Conservation (phyloP, 768 basidiomycete genomes). For the Boletales sp. region DNA sequence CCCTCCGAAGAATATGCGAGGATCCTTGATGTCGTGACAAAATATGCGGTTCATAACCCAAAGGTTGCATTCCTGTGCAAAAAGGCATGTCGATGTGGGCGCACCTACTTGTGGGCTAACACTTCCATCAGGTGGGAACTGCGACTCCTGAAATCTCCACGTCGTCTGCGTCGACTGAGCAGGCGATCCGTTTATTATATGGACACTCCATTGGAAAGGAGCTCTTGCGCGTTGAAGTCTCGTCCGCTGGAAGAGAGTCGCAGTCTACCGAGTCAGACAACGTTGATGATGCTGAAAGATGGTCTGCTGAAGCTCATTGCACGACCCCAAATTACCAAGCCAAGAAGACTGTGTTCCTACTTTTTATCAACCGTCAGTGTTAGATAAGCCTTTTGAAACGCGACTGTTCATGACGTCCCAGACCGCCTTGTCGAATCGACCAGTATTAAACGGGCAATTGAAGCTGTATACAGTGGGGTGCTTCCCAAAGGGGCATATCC, state of each 20-base stretch:
- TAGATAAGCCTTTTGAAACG: no score
- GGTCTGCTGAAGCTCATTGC: slow-evolving; percentile 73
- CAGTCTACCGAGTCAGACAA: slow-evolving; percentile 14
- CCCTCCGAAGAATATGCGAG: slow-evolving; percentile 88
- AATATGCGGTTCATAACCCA: slow-evolving; percentile 93
- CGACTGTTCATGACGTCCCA: slow-evolving; percentile 26
- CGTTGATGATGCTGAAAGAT: slow-evolving; percentile 42
- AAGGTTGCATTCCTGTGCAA: slow-evolving; percentile 86
- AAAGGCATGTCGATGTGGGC: slow-evolving; percentile 51
- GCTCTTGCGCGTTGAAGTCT: slow-evolving; percentile 46
- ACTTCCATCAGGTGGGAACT: slow-evolving; percentile 55
- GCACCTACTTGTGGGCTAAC: slow-evolving; percentile 1
- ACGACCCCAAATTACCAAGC: slow-evolving; percentile 88
- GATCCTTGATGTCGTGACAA: slow-evolving; percentile 88
- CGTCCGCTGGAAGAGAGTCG: slow-evolving; percentile 21
- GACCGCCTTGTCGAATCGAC: slow-evolving; percentile 91
- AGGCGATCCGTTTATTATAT: slow-evolving; percentile 79
- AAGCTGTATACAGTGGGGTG: slow-evolving; percentile 77
- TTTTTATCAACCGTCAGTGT: slow-evolving; percentile 91
- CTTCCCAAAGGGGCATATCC: slow-evolving; percentile 88
- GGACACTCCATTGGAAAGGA: slow-evolving; percentile 79
- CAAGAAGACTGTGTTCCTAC: slow-evolving; percentile 78
- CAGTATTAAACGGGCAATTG: slow-evolving; percentile 83
- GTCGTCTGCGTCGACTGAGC: slow-evolving; percentile 57
- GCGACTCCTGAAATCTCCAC: slow-evolving; percentile 79